Evolutionary conservation across 257 asterid genomes (phyloP).

Genomic region (Leptodermis oblonga): DNA sequence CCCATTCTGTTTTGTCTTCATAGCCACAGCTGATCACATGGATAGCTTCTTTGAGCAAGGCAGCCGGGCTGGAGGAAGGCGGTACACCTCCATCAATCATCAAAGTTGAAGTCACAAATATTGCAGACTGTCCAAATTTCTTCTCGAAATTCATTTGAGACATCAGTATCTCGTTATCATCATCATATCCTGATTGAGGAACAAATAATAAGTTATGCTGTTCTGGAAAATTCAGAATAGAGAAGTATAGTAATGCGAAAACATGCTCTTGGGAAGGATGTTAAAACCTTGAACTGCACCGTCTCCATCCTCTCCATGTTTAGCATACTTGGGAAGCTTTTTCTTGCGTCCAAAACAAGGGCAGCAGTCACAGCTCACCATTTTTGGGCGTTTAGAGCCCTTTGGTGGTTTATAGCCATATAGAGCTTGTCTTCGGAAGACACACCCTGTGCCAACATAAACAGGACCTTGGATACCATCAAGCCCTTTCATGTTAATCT

Average conservation of each 20-base stretch:
- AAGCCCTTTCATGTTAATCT: constrained; percentile 93
- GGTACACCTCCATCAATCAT: constrained; percentile 97
- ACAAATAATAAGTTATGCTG: constrained; percentile 13
- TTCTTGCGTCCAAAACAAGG: constrained; percentile 81
- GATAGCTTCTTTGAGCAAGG: constrained; percentile 89
- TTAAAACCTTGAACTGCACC: constrained; percentile 49
- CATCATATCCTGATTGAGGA: constrained; percentile 54
- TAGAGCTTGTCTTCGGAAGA: constrained; percentile 77
- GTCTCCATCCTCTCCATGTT: constrained; percentile 46
- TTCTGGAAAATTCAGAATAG: not conserved
- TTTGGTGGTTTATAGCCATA: constrained; percentile 90
- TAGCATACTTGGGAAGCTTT: constrained; percentile 54
- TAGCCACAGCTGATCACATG: constrained; percentile 98
- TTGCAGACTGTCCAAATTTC: constrained; percentile 90
- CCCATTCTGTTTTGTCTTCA: constrained; percentile 99
- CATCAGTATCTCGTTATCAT: constrained; percentile 71
- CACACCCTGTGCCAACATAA: constrained; percentile 95
- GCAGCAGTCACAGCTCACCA: constrained; percentile 92
- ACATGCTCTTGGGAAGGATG: not conserved
- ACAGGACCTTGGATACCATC: constrained; percentile 97
- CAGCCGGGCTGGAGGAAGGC: constrained; percentile 97
- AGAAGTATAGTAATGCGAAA: not conserved
- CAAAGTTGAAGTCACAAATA: constrained; percentile 82
- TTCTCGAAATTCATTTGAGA: constrained; percentile 93
- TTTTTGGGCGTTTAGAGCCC: constrained; percentile 71